Conservation (phyloP, 2,329 filamentous ascomycete genomes). For the Beauveria sp. region DNA sequence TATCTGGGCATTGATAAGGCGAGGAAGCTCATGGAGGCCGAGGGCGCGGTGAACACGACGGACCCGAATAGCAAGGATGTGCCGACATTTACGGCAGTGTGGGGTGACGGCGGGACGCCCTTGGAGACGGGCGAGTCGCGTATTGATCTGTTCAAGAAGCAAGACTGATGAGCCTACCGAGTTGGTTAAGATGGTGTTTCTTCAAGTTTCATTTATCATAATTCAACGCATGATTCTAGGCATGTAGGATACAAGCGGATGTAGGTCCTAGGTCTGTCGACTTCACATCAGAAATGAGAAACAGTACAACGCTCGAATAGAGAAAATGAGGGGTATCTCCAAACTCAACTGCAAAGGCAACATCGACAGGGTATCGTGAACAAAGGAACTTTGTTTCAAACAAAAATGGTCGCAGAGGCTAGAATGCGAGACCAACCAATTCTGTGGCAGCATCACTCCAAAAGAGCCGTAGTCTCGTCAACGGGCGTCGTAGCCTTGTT, state of each 20-base stretch:
- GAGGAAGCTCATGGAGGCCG: too few species aligned
- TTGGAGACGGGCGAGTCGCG: too few species aligned
- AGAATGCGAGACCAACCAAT: neutral
- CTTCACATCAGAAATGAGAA: neutral
- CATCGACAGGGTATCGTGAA: neutral
- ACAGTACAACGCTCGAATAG: neutral
- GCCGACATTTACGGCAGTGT: too few species aligned
- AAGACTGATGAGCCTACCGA: too few species aligned
- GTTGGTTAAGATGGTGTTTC: neutral
- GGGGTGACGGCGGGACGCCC: too few species aligned
- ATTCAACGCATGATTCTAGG: neutral
- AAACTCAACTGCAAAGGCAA: neutral
- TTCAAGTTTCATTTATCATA: neutral
- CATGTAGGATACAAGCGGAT: neutral
- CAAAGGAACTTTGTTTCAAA: neutral
- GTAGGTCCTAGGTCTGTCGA: neutral
- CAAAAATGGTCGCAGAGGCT: neutral
- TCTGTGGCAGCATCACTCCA: neutral
- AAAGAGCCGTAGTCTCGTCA: constrained; percentile 4
- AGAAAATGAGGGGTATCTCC: neutral
- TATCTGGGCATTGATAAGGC: neutral
- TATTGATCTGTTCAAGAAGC: too few species aligned
- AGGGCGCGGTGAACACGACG: too few species aligned
- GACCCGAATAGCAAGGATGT: too few species aligned
- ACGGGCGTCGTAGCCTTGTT: neutral